Evolutionary conservation across 2,329 filamentous ascomycete genomes (phyloP), one percentile per base, ranked within the genome.

Genomic region (Berkeleyomyces basicola): DNA sequence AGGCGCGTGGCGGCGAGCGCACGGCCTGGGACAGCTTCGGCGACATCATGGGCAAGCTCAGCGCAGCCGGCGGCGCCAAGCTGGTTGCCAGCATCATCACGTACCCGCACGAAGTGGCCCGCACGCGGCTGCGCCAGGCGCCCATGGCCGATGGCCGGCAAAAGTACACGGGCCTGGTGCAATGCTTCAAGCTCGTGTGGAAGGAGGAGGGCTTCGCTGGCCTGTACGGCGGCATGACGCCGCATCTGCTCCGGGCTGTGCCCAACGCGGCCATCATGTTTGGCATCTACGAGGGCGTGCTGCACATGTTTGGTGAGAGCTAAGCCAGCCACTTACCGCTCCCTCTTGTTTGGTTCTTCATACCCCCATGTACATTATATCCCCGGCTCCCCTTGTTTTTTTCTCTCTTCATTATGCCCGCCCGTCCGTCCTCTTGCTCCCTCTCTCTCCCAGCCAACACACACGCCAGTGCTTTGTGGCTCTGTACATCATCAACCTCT

Each of bases 221-320:
- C 40, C 77, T 97, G 66, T 97, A 96, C 71, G 91, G 92, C 63
- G 91, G 91, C 16, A 78, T 97, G 69, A 95, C 91, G 11, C 90
- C 92, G 57, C 92, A 97, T 71, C 82, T 97, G 69, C 82, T 96
- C 74, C 82, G 91, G 66, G 91, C 91, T 5, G 91, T 96, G 4
- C 92, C 92, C 1, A 93, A 88, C 68, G 90, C 92, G 6, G 90
- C 88, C 67, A 95, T 97, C 72, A 96, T 95, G 88, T 96, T 96
- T 72, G 90, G 90, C 73, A 93, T 93, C 78, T 96, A 83, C 69
- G 81, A 83, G 70, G 79, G 76, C 62, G 82, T 83, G 51, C 72
- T 83, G 39, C 75, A 76, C 4, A 68, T 80, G 4, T 76, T 79
- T 64, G 69, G 76, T 64, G 61, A 65, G 58, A 63, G 58, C 14